phyloP scores from a whole-genome alignment of 2,329 filamentous ascomycete genomes.

The Orbilia blumenaviensis region DNA sequence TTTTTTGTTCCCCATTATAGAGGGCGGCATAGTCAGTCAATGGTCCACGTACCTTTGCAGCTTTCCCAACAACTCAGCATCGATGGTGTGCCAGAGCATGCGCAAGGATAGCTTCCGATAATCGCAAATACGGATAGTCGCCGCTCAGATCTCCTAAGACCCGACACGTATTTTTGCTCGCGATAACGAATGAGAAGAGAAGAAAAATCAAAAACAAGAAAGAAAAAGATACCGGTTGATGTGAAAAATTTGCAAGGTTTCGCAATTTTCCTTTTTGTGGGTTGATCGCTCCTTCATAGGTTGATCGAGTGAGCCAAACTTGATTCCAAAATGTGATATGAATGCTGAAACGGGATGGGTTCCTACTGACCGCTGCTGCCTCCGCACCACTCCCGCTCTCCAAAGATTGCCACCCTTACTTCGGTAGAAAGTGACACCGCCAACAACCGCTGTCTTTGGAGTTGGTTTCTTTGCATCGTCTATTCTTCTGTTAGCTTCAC shows the following conservation, averaged over 20 bases:
- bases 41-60: slow-evolving; percentile 63
- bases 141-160: slow-evolving; percentile 49
- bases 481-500: slow-evolving; percentile 34
- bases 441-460: slow-evolving; percentile 76
- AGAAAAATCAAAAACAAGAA: slow-evolving; percentile 57
- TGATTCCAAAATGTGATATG: slow-evolving; percentile 43
- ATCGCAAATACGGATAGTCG: slow-evolving; percentile 51
- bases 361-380: slow-evolving; percentile 68
- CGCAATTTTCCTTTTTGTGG: slow-evolving; percentile 70
- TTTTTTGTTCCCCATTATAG: slow-evolving; percentile 43
- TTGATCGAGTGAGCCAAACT: slow-evolving; percentile 41
- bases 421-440: slow-evolving; percentile 81
- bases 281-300: slow-evolving; percentile 55
- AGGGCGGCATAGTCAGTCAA: slow-evolving; percentile 62
- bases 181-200: slow-evolving; percentile 61
- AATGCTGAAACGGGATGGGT: slow-evolving; percentile 16
- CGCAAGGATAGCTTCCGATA: slow-evolving; percentile 50
- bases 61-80: slow-evolving; percentile 55
- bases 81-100: slow-evolving; percentile 40
- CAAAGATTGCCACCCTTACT: slow-evolving; percentile 90
- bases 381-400: slow-evolving; percentile 76
- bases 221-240: slow-evolving; percentile 66
- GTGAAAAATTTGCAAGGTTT: slow-evolving; percentile 76
- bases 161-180: slow-evolving; percentile 55
- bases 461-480: slow-evolving; percentile 70